Base-by-base conservation (phyloP, 2,329 filamentous ascomycete genomes). In the Diaporthe sp. region DNA sequence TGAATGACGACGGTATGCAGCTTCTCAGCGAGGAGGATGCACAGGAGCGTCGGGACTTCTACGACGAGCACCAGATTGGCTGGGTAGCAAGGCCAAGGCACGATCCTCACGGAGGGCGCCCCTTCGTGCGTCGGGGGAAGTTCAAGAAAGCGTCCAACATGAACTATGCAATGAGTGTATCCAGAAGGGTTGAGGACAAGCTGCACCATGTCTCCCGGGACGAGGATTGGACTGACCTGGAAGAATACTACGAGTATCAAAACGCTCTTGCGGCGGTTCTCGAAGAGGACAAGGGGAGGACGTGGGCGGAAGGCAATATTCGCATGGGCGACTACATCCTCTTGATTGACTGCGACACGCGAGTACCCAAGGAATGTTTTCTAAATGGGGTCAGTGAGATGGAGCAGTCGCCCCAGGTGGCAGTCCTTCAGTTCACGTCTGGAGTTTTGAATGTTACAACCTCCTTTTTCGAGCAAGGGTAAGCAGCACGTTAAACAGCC, bases 251-350 rank as follows among this genome's bases (percentile, higher is more conserved):
- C 75, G 92, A 91, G 1, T 95, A 95, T 80, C 89, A 93, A 82
- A 84, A 87, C 79, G 88, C 90, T 76, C 88, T 96, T 61, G 89
- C 91, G 79, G 89, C 93, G 76, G 90, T 93, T 28, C 87, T 96
- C 46, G 89, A 92, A 61, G 90, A 92, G 67, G 67, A 70, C 12
- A 88, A 94, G 74, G 91, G 92, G 28, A 91, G 92, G 39, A 93
- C 93, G 34, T 94, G 93, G 93, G 94, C 95, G n/a, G 94, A 95
- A 81, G 95, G 95, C 77, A 95, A 97, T 83, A 93, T 97, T 79
- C 94, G 95, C 71, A 87, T 97, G 34, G 95, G 95, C 74, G 95
- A 97, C 84, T 96, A 95, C 83, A 94, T 96, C 76, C 86, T 94
- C 44, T 86, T 96, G 76, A 94, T 95, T 81, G 93, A 95, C 85